phyloP scores from a whole-genome alignment of 2,329 filamentous ascomycete species.

The Claviceps fusiformis region DNA sequence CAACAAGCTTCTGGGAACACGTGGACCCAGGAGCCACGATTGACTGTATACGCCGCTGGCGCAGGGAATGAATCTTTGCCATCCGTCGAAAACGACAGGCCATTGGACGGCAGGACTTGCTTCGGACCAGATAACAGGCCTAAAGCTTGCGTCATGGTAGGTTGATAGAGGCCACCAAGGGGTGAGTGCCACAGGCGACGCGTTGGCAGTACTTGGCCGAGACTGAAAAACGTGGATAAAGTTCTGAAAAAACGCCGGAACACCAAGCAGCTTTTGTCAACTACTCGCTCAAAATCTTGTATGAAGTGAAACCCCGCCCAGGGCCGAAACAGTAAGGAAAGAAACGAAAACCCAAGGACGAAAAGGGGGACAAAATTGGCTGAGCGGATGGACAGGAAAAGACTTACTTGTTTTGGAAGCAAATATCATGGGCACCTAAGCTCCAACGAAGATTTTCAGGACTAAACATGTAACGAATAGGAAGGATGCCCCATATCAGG shows the following conservation, averaged over 20 bases:
- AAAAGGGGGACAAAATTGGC: background rate
- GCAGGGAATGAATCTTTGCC: slow-evolving; percentile 52
- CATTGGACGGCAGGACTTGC: slow-evolving; percentile 34
- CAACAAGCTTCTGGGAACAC: slow-evolving; percentile 93
- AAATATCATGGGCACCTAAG: slow-evolving; percentile 88
- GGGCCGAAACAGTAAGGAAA: background rate
- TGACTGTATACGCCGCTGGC: slow-evolving; percentile 56
- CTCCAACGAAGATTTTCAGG: slow-evolving; percentile 73
- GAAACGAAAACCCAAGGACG: no score
- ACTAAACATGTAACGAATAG: slow-evolving; percentile 56
- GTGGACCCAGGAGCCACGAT: slow-evolving; percentile 76
- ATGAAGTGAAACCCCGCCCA: background rate
- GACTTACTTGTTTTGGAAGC: slow-evolving; percentile 69
- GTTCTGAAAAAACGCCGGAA: slow-evolving; percentile 34
- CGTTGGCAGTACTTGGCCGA: slow-evolving; percentile 82
- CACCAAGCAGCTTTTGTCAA: slow-evolving; percentile 1
- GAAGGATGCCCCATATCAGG: slow-evolving; percentile 81
- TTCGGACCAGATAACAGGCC: slow-evolving; percentile 54
- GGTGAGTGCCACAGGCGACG: slow-evolving; percentile 69
- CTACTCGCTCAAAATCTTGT: background rate
- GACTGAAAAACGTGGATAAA: slow-evolving; percentile 66
- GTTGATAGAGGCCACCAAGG: slow-evolving; percentile 77
- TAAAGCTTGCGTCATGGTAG: slow-evolving; percentile 75
- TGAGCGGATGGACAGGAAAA: background rate
- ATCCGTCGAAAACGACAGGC: slow-evolving; percentile 48